These are phyloP conservation scores for Syzygium oleosum DNA, from an alignment of 345 rosid species.

Conservation along the genomic window DNA sequence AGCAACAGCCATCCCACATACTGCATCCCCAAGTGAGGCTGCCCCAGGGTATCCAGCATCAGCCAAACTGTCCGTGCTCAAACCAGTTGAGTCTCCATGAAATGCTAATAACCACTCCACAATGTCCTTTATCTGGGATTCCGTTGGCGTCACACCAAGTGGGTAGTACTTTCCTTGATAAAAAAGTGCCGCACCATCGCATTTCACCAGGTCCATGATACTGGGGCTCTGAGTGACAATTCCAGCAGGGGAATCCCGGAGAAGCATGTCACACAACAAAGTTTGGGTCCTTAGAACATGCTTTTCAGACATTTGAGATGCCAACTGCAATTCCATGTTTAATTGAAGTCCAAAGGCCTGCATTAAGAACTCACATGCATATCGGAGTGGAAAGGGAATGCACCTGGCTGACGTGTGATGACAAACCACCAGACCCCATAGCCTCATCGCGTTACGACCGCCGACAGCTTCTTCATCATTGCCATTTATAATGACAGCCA, in stretches of 20 bases:
- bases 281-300: constrained; percentile 91
- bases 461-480: constrained; percentile 68
- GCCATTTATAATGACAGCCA: constrained; percentile 90
- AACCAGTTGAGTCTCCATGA: constrained; percentile 91
- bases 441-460: constrained; percentile 65
- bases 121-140: constrained; percentile 72
- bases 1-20: constrained; percentile 99
- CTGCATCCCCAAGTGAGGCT: constrained; percentile 83
- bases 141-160: constrained; percentile 79
- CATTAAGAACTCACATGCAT: constrained; percentile 97
- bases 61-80: constrained; percentile 87
- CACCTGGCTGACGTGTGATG: constrained; percentile 92
- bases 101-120: constrained; percentile 80
- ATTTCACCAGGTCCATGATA: constrained; percentile 91
- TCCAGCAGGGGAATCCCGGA: constrained; percentile 91
- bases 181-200: constrained; percentile 94
- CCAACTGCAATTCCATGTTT: constrained; percentile 97
- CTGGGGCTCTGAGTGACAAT: constrained; percentile 95
- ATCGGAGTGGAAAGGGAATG: constrained; percentile 88
- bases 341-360: constrained; percentile 95
- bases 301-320: constrained; percentile 78
- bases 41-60: constrained; percentile 94
- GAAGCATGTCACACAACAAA: constrained; percentile 92
- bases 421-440: constrained; percentile 99
- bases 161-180: constrained; percentile 70